Base-by-base conservation (phyloP, 257 asterid genomes). In the Linaria vulgaris region DNA sequence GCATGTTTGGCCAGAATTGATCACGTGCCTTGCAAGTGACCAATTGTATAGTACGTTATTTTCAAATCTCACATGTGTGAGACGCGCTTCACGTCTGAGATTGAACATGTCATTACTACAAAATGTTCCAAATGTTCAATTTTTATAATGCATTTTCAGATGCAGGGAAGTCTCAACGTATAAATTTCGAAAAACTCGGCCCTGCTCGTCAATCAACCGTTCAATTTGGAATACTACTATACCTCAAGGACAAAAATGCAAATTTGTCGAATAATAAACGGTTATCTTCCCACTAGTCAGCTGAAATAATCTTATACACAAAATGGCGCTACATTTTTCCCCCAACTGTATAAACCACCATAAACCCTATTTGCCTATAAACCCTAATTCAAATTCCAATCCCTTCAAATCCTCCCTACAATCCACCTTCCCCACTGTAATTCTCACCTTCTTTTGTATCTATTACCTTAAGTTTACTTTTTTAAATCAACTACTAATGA, bases 301-400 rank as follows among this genome's bases (percentile, higher is more conserved):
- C 25, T 8, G 16, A 10, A 15, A 54, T 34, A 45, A 27, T 15
- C 37, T 10, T 1, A 9, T 5, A 14, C 34, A 19, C 20, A 37
- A 59, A 66, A 90, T 90, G 97, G 88, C 92, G 83, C 74, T 73
- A 44, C 47, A 75, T 60, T 30, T 69, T 56, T 59, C 80, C 39
- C 50, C 62, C 55, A 67, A 67, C 73, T 67, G 62, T 31, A 65
- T 9, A 68, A 21, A 20, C 66, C 43, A 56, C 64, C 71, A 50
- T 12, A 68, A 73, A 41, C 79, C 79, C 63, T 21, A 46, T 53
- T 55, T 66, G 51, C 50, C 69, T 47, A 37, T 20, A 70, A 72
- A 46, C 83, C 82, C 85, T 71, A 76, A 44, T 46, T 68, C 50
- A 63, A 63, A 59, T 53, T 39, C 55, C 64, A 70, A 73, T 22